A percentile compares a stretch with the other conserved stretches of the same genome.
These are phyloP conservation scores for Kluyveromyces dobzhanskii DNA, from an alignment of 805 yeast species.

Conservation along the genomic window DNA sequence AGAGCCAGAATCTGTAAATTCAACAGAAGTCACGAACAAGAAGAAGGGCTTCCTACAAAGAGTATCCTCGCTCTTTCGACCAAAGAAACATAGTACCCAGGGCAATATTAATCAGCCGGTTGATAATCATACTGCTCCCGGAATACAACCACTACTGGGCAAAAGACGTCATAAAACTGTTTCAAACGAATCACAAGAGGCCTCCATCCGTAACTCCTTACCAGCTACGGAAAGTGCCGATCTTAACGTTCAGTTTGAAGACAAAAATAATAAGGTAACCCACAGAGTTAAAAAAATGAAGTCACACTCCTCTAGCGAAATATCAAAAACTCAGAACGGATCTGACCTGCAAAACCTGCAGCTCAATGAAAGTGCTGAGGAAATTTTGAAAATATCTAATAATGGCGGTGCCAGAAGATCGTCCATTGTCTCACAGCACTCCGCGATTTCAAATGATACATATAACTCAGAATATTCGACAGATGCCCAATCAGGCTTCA, in stretches of 20 bases:
- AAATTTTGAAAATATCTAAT: slow-evolving; percentile 10
- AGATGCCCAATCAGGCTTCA: slow-evolving; percentile 13
- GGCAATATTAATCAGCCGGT: not conserved
- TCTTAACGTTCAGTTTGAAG: slow-evolving; percentile 6
- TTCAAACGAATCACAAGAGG: slow-evolving; percentile 6
- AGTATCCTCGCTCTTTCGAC: slow-evolving; percentile 3
- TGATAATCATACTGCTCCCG: not conserved
- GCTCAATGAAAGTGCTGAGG: slow-evolving; percentile 8
- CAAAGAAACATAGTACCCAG: not conserved
- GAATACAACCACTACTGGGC: slow-evolving; percentile 4
- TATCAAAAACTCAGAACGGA: slow-evolving; percentile 9
- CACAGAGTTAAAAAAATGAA: slow-evolving; percentile 20
- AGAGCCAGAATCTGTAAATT: slow-evolving; percentile 10
- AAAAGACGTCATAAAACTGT: slow-evolving; percentile 8
- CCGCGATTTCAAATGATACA: slow-evolving; percentile 39
- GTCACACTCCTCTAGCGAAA: slow-evolving; percentile 20
- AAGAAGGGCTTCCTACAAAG: slow-evolving; percentile 6
- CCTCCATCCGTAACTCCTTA: not conserved
- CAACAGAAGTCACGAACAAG: slow-evolving; percentile 6
- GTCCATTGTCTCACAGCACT: slow-evolving; percentile 44
- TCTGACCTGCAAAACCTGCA: not conserved
- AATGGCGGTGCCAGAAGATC: slow-evolving; percentile 35
- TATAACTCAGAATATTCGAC: slow-evolving; percentile 46
- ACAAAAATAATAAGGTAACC: slow-evolving; percentile 1
- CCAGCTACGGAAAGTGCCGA: slow-evolving; percentile 1